phyloP scores from a whole-genome alignment of 257 asterid genomes.

The Capsicum rhomboideum region DNA sequence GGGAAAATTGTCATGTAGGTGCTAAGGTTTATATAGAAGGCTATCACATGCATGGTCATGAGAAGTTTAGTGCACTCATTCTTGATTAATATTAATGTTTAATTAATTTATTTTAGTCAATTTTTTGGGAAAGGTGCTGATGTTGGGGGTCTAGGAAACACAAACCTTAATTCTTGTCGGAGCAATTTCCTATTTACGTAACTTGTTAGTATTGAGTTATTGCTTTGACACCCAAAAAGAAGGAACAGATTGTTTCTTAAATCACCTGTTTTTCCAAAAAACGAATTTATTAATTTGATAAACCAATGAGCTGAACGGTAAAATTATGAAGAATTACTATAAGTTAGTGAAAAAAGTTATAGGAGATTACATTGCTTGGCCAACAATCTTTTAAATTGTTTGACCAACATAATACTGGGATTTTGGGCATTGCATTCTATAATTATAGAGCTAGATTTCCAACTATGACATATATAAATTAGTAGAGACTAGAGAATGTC shows the following conservation, averaged over 20 bases:
- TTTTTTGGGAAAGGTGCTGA: constrained; percentile 16
- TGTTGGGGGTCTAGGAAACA: constrained; percentile 5
- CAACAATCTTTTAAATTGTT: not conserved
- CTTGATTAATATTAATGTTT: not conserved
- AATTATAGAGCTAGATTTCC: not conserved
- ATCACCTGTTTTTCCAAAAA: not conserved
- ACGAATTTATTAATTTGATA: too few relatives aligned
- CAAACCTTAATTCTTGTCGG: constrained; percentile 20
- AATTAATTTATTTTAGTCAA: not conserved
- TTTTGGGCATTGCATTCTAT: not conserved
- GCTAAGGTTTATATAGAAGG: constrained; percentile 27
- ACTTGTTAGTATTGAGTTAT: not conserved
- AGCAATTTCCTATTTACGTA: constrained; percentile 7
- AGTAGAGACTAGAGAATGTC: not conserved
- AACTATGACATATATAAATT: not conserved
- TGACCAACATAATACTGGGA: not conserved
- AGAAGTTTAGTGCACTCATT: not conserved
- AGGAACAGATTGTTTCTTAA: not conserved
- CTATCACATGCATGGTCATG: constrained; percentile 2
- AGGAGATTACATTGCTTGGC: not conserved
- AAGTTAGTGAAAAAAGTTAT: not conserved
- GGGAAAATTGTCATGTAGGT: constrained; percentile 2
- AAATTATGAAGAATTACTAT: too few relatives aligned
- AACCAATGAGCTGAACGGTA: too few relatives aligned
- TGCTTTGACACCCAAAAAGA: not conserved